Evolutionary conservation across 2,329 filamentous ascomycete genomes (phyloP).

Genomic region (Fusarium bactridioides): DNA sequence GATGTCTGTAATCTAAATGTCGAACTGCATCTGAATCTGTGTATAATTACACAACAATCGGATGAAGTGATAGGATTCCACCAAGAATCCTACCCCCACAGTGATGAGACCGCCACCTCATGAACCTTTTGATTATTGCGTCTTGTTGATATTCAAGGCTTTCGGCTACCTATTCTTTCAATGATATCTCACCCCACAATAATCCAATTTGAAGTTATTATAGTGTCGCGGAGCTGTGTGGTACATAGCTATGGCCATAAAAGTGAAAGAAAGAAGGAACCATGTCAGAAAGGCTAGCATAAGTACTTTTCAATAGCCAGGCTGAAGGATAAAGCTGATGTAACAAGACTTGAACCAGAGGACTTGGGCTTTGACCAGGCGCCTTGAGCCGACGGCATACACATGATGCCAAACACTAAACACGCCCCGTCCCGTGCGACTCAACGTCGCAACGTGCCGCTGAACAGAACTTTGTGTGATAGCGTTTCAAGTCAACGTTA

Average conservation of each 20-base stretch:
- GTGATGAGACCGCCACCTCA: constrained; percentile 25
- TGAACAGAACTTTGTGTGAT: constrained; percentile 32
- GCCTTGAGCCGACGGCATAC: constrained; percentile 19
- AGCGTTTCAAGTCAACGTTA: constrained; percentile 28
- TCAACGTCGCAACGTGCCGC: constrained; percentile 17
- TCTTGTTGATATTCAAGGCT: constrained; percentile 1
- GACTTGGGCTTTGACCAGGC: constrained; percentile 4
- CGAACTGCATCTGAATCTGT: neutral
- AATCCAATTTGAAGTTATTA: neutral
- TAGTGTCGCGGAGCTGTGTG: neutral
- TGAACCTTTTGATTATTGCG: neutral
- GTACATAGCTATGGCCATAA: neutral
- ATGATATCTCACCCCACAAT: constrained; percentile 15
- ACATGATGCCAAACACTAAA: constrained; percentile 31
- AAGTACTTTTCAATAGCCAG: neutral
- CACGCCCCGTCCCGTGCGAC: constrained; percentile 33
- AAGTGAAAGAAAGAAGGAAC: neutral
- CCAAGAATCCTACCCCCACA: constrained; percentile 10
- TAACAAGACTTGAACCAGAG: constrained; percentile 9
- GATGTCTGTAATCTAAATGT: neutral
- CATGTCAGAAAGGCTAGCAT: constrained; percentile 7
- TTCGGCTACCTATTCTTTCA: neutral
- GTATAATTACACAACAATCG: neutral
- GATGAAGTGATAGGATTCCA: constrained; percentile 8
- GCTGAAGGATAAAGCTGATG: constrained; percentile 1